Conservation (phyloP, 2,329 filamentous ascomycete species). For the Epichloe gansuensis region DNA sequence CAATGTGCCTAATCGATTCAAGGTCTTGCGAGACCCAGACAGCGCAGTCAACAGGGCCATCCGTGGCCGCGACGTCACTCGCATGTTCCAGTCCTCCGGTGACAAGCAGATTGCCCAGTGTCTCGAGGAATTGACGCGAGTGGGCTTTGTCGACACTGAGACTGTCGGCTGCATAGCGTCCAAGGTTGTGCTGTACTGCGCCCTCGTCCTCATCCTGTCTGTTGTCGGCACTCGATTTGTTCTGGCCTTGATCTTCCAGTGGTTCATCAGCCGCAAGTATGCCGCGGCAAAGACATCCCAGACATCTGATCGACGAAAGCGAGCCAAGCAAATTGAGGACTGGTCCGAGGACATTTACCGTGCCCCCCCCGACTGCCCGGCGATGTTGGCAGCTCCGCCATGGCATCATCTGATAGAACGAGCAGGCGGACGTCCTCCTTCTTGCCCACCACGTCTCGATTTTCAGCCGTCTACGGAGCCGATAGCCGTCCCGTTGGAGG, state of each 20-base stretch:
- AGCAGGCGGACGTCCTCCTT: slow-evolving; percentile 76
- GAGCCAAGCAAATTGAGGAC: slow-evolving; percentile 89
- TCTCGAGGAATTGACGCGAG: slow-evolving; percentile 86
- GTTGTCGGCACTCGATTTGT: slow-evolving; percentile 78
- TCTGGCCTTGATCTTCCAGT: slow-evolving; percentile 86
- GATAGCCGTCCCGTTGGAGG: slow-evolving; percentile 40
- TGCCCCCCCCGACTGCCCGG: slow-evolving; percentile 71
- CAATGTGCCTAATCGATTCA: slow-evolving; percentile 60
- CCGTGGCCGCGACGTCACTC: slow-evolving; percentile 77
- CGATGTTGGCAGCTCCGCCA: slow-evolving; percentile 54
- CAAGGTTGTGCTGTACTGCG: slow-evolving; percentile 90
- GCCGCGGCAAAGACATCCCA: slow-evolving; percentile 77
- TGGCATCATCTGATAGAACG: slow-evolving; percentile 50
- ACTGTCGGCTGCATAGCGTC: slow-evolving; percentile 96
- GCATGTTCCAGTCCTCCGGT: slow-evolving; percentile 62
- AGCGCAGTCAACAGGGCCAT: slow-evolving; percentile 48
- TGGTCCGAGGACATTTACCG: slow-evolving; percentile 98
- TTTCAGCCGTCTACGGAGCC: slow-evolving; percentile 77
- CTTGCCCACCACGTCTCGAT: slow-evolving; percentile 84
- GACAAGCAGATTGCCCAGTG: slow-evolving; percentile 81
- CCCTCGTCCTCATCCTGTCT: slow-evolving; percentile 78
- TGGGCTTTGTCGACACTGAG: slow-evolving; percentile 89
- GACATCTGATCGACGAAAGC: slow-evolving; percentile 65
- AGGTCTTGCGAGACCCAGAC: slow-evolving; percentile 59
- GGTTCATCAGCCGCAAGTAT: slow-evolving; percentile 84